Base-by-base conservation (phyloP, 495 filamentous ascomycete genomes). In the Acidomyces sp. region DNA sequence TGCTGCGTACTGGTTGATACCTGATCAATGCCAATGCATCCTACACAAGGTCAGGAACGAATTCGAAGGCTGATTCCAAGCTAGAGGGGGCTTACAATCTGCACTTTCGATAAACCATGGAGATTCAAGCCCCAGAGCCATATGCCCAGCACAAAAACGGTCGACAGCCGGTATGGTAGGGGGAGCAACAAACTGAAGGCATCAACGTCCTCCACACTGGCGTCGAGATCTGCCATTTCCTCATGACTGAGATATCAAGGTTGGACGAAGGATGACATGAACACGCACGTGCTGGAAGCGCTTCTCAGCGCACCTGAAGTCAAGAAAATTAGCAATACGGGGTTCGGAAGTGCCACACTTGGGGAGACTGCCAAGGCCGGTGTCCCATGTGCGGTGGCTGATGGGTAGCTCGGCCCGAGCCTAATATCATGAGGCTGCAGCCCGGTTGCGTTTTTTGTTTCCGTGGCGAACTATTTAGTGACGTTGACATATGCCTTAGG, bases 41-140 rank as follows among this genome's bases (percentile, higher is more conserved):
- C 77, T 82, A 22, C 21, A 30, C 18, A n/a, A 5, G 20, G 19
- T 6, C 6, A 32, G 11, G 11, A 9, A 6, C 37, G 40, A 63
- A 26, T 61, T 49, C n/a, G 18, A 19, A 31, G 31, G 24, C 41
- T 36, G 21, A 29, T n/a, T 33, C 21, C 20, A 26, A 24, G 10
- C 2, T 17, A 9, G 19, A 15, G 15, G 23, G 11, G 20, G 23
- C 21, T 43, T 57, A 80, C 78, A 63, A 94, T 87, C 54, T 77
- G 76, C 46, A 72, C 61, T 39, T 74, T 59, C 50, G 72, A 65
- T 26, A 94, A 71, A 59, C 80, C 86, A 37, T 93, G 83, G 16
- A 93, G 71, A 62, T 90, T 93, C 41, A 78, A 51, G 37, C 76
- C 85, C 85, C 85, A 94, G 51, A 79, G 84, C 86, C 86, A 93